Evolutionary conservation across 208 protist species (phyloP), one percentile per base, ranked within the genome.

Genomic region (Leptomonas seymouri): DNA sequence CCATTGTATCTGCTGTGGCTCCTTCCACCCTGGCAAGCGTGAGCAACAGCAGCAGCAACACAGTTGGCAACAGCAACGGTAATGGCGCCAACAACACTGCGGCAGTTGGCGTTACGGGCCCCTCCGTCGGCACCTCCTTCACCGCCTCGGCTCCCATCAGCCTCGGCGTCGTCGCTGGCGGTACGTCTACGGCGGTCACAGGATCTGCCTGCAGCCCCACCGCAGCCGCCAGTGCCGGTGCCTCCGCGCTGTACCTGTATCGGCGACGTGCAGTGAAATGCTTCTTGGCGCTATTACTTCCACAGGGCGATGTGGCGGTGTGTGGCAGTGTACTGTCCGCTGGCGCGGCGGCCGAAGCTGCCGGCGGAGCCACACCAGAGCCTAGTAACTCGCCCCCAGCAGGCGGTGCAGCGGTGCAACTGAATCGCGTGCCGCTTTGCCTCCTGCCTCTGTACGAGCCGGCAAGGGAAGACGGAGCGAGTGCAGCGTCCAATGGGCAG

Each of bases 251-350:
- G 21, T 78, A 67, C 60, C 59, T 59, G 11, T 57, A 62, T 23
- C 61, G 53, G 28, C 73, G 51, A 20, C 73, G 65, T 42, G 57
- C 59, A 7, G 53, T 55, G 48, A 71, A 46, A 18, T 31, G 21
- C 71, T 88, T 88, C 53, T 31, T 63, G n/a, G 86, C 86, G 42
- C n/a, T 83, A 8, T 68, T 91, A 25, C 67, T 86, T 42, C 86
- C 86, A 2, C 68, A 74, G 46, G 86, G 86, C 31, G 57, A 72
- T 12, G 71, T 88, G 11, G 61, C 84, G 54, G 36, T 71, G 11
- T 91, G 80, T 69, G 80, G 86, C 18, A 53, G 39, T 46, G 63
- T 36, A 25, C 16, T 11, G 51, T 3, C 48, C 5, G 25, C 44
- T 6, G 56, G 23, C 34, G 23, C 16, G 34, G 36, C 56, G 55